Base-by-base conservation (phyloP, 495 filamentous ascomycete species). In the Ascodesmis nigricans region DNA sequence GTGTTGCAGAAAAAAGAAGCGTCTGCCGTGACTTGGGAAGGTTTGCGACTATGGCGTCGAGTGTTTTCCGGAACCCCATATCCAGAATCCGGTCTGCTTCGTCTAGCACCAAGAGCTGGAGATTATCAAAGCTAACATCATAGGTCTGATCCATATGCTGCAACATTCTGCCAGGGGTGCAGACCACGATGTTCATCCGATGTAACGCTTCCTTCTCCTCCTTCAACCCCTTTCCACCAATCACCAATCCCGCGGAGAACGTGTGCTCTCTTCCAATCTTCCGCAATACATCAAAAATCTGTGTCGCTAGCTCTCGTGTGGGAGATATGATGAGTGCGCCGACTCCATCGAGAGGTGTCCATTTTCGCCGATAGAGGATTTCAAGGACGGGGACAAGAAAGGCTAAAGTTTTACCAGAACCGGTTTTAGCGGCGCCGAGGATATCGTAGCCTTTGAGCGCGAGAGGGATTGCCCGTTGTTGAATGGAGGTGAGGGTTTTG, bases 81-180 rank as follows among this genome's bases (percentile, higher is more conserved):
- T 99, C 87, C 64, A 99, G 66, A 44, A 95, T 93, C 20, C 87
- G 67, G 50, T 99, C 87, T 3, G 87, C 87, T 50, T 99, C 87
- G 46, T 99, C 87, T 40, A 99, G 62, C 3, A 95, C 87, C 19
- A 99, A 62, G 53, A 95, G 76, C 54, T 90, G 76, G 33, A 99
- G 48, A 53, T 87, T 91, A 44, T 78, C 73, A 24, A 87, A 74
- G 34, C 90, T 81, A 45, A 99, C 78, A 21, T 71, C 68, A 4
- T 81, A 76, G 0, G 87, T 95, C 58, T 95, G 82, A 52, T 91
- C 82, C 53, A 99, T 59, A 55, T 99, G 87, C 54, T 99, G 90
- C 31, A 95, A 56, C 64, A 99, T 84, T 4, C 87, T 66, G 6
- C 87, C 87, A 0, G 87, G 87, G 2, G 87, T 99, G 49, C 84